Conservation (phyloP, 2,329 filamentous ascomycete genomes). For the Shiraia sp. region DNA sequence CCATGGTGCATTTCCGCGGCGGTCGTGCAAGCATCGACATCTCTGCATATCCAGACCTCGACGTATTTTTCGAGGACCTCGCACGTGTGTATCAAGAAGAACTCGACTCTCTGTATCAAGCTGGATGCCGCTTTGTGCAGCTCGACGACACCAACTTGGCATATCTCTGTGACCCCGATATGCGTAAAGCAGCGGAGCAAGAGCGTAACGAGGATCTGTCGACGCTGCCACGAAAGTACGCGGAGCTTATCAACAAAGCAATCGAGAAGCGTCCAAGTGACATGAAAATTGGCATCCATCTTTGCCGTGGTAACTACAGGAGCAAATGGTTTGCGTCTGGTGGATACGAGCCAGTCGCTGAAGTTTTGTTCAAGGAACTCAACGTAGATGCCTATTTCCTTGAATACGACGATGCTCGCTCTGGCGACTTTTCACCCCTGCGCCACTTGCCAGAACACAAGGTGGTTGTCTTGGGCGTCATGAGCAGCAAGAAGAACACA, state of each 20-base stretch:
- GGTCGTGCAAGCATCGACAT: slow-evolving; percentile 58
- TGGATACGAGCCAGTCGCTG: slow-evolving; percentile 62
- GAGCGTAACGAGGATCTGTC: slow-evolving; percentile 56
- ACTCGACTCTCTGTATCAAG: slow-evolving; percentile 56
- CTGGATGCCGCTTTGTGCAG: slow-evolving; percentile 61
- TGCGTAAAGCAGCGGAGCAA: slow-evolving; percentile 56
- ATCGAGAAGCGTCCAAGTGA: slow-evolving; percentile 57
- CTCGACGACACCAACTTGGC: slow-evolving; percentile 65
- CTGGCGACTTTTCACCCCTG: slow-evolving; percentile 60
- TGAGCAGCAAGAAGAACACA: slow-evolving; percentile 61
- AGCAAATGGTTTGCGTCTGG: slow-evolving; percentile 62
- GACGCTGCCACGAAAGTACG: slow-evolving; percentile 57
- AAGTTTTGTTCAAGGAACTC: slow-evolving; percentile 61
- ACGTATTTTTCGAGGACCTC: slow-evolving; percentile 60
- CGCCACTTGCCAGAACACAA: slow-evolving; percentile 59
- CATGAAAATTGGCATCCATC: slow-evolving; percentile 61
- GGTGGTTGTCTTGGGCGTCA: slow-evolving; percentile 59
- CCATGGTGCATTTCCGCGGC: slow-evolving; percentile 65
- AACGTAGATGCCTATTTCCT: slow-evolving; percentile 64
- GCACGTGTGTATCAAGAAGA: slow-evolving; percentile 61
- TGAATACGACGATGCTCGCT: slow-evolving; percentile 62
- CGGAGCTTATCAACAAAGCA: slow-evolving; percentile 58
- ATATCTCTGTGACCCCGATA: slow-evolving; percentile 61
- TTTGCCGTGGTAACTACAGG: slow-evolving; percentile 62
- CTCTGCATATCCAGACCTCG: slow-evolving; percentile 58